phyloP scores from a whole-genome alignment of 1,139 yeast genomes.

The Yamadazyma triangularis region DNA sequence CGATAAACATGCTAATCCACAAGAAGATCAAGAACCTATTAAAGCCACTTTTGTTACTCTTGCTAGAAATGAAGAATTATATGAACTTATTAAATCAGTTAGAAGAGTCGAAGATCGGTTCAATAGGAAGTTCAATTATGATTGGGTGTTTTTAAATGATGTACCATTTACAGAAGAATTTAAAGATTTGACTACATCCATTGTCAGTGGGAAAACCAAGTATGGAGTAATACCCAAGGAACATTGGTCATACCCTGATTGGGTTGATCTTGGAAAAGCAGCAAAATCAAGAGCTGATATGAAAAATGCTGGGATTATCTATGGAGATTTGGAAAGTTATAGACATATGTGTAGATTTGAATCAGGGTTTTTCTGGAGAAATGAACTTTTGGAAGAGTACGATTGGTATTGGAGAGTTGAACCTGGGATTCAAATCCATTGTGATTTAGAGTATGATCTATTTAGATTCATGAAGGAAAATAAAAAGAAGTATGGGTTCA shows the following conservation, averaged over 20 bases:
- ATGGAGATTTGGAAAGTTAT: conserved; percentile 61
- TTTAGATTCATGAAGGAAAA: conserved; percentile 59
- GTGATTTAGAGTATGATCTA: conserved; percentile 64
- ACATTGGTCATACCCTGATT: conserved; percentile 73
- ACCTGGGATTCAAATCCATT: conserved; percentile 56
- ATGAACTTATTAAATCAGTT: conserved; percentile 60
- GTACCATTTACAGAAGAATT: conserved; percentile 57
- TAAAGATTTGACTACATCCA: conserved; percentile 38
- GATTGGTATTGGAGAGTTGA: conserved; percentile 75
- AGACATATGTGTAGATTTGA: conserved; percentile 78
- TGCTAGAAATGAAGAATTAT: conserved; percentile 61
- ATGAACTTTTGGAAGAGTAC: conserved; percentile 49
- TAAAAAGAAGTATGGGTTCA: conserved; percentile 60
- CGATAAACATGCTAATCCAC: neutral
- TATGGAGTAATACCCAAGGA: conserved; percentile 60
- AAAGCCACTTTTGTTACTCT: conserved; percentile 61
- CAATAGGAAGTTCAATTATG: conserved; percentile 62
- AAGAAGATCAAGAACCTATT: conserved; percentile 27
- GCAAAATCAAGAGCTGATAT: conserved; percentile 42
- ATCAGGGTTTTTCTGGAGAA: conserved; percentile 60
- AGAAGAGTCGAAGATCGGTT: conserved; percentile 69
- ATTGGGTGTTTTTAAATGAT: conserved; percentile 78
- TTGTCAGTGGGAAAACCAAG: conserved; percentile 57
- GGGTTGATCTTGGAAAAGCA: conserved; percentile 59
- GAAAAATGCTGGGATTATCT: conserved; percentile 48